Base-by-base conservation (phyloP, 169 alveolate genomes). In the Toxoplasma gondii region DNA sequence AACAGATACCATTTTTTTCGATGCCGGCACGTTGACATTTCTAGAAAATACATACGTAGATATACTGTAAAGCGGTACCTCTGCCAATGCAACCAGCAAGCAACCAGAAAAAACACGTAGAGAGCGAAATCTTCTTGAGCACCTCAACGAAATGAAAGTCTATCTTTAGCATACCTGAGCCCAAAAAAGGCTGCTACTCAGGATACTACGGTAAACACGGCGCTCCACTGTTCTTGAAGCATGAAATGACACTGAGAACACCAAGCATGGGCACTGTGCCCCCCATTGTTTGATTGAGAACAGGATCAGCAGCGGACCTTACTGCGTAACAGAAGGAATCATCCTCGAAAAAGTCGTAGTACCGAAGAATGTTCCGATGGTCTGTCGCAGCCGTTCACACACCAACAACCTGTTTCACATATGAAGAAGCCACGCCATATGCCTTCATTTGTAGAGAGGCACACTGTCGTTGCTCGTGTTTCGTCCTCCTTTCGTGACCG, bases 331-430 rank as follows among this genome's bases (percentile, higher is more conserved):
- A 74, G 84, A n/a, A 74, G 27, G 22, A 2, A 4, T 27, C 84
- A 34, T 74, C 84, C 44, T 74, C 84, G 45, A 74, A 74, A 22
- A n/a, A 74, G 84, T 74, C 84, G 84, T 38, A 74, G 49, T 38
- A 74, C 44, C 45, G 84, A n/a, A 74, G 41, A 34, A 74, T 74
- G 24, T 74, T 27, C 31, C 49, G 84, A 38, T 74, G 84, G 16
- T 38, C 84, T 74, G 84, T 5, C n/a, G 44, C 31, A 74, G 44
- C 49, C 27, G 84, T 36, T 22, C 41, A 74, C 49, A 74, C 41
- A 69, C n/a, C 27, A 69, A 27, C 16, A n/a, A 69, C 38, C 81
- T 69, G 39, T n/a, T 69, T 69, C 81, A n/a, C 38, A 24, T 69
- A 31, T n/a, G n/a, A 17, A 69, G 17, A n/a, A 69, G 38, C 27